Percentiles rank a stretch among this genome's conserved stretches.
Conservation (phyloP, 163 green algal genomes). For the Scenedesmus sp. region DNA sequence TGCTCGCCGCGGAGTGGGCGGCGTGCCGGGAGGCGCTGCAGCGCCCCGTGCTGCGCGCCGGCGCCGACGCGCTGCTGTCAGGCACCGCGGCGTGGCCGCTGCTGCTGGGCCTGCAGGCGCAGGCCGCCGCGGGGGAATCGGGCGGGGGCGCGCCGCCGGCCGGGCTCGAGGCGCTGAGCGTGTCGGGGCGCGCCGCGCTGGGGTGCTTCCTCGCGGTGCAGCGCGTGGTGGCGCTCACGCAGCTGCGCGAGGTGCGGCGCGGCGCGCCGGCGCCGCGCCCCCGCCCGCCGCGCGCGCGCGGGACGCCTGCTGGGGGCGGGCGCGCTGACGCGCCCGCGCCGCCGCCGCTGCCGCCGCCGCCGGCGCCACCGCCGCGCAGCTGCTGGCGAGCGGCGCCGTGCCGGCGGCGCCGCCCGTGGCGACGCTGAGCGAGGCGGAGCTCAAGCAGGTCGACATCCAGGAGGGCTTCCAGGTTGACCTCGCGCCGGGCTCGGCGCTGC, state of each 20-base stretch:
- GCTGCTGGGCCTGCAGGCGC: slow-evolving; percentile 20
- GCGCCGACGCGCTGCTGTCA: slow-evolving; percentile 54
- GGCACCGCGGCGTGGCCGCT: slow-evolving; percentile 51
- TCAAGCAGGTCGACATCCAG: slow-evolving; percentile 52
- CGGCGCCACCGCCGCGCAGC: too few species aligned
- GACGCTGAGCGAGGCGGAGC: slow-evolving; percentile 35
- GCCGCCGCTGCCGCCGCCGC: background rate
- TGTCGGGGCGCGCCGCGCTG: slow-evolving; percentile 60
- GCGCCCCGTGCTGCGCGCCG: slow-evolving; percentile 52
- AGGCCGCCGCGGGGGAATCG: slow-evolving; percentile 29
- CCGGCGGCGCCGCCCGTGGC: slow-evolving; percentile 15
- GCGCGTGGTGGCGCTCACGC: slow-evolving; percentile 68
- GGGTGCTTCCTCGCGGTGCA: slow-evolving; percentile 63
- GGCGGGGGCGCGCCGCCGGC: slow-evolving; percentile 17
- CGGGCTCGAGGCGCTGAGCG: slow-evolving; percentile 44
- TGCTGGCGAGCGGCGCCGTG: slow-evolving; percentile 24
- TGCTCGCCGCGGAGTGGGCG: slow-evolving; percentile 70
- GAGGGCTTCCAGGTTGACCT: slow-evolving; percentile 46
- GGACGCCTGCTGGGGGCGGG: background rate
- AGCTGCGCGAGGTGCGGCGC: slow-evolving; percentile 66
- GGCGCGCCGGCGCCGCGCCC: too few species aligned
- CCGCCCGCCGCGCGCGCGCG: too few species aligned
- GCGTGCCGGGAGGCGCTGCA: slow-evolving; percentile 32
- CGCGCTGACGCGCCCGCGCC: background rate
- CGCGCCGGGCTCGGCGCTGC: slow-evolving; percentile 49